These are phyloP conservation scores for Macrocystidia cucumis DNA, from an alignment of 1,284 basidiomycete genomes.

Conservation along the genomic window DNA sequence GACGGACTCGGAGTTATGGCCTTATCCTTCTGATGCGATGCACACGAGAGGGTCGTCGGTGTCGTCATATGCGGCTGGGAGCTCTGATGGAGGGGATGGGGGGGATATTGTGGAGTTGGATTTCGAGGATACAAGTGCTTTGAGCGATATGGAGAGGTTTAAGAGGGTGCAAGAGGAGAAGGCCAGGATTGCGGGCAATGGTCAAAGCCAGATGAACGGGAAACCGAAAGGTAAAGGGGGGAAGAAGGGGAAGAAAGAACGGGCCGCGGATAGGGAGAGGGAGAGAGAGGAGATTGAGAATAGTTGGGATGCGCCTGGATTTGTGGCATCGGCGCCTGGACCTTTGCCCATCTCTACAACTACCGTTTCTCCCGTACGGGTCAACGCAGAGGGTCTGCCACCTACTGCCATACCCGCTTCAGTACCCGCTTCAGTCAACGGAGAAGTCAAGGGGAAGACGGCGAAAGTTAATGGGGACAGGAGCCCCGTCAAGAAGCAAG, in stretches of 20 bases:
- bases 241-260: slow-evolving; percentile 32
- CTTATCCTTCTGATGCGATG: slow-evolving; percentile 42
- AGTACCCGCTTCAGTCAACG: not conserved
- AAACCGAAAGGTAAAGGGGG: slow-evolving; percentile 12
- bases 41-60: too few species aligned
- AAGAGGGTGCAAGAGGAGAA: slow-evolving; percentile 19
- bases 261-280: slow-evolving; percentile 23
- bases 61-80: too few species aligned
- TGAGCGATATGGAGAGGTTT: slow-evolving; percentile 55
- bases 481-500: not conserved
- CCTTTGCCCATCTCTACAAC: not conserved
- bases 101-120: slow-evolving; percentile 61
- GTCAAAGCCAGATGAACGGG: slow-evolving; percentile 7
- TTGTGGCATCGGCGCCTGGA: slow-evolving; percentile 7
- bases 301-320: slow-evolving; percentile 46
- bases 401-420: not conserved
- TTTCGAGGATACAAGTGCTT: slow-evolving; percentile 58
- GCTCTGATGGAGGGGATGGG: slow-evolving; percentile 14
- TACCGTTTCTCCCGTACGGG: slow-evolving; percentile 2
- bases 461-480: not conserved
- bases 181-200: slow-evolving; percentile 10
- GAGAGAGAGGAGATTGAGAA: slow-evolving; percentile 51
- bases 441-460: not conserved
- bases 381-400: not conserved
- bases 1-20: slow-evolving; percentile 56